A percentile compares a stretch with the other conserved stretches of the same genome.
These are phyloP conservation scores for Lichtheimia hyalospora DNA, from an alignment of 371 early-diverging fungal species.

Conservation along the genomic window DNA sequence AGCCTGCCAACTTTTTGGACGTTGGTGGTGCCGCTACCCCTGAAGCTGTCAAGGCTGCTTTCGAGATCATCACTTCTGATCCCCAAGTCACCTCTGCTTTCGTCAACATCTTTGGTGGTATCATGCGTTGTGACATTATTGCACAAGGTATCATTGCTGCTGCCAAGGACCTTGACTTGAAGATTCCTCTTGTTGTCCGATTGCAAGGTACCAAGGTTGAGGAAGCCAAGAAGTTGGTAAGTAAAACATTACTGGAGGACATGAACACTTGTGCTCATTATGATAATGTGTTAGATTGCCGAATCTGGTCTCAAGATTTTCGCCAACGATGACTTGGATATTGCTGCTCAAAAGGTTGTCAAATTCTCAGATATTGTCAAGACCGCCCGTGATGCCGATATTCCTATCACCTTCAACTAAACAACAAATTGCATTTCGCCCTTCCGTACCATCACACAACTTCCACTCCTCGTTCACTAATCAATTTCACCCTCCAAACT, in stretches of 20 bases:
- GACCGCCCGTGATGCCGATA: slow-evolving; percentile 68
- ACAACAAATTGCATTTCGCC: neutral
- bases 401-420: slow-evolving; percentile 63
- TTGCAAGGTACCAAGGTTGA: slow-evolving; percentile 83
- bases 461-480: no score
- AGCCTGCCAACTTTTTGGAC: slow-evolving; percentile 99
- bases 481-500: no score
- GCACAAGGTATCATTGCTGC: slow-evolving; percentile 98
- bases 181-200: slow-evolving; percentile 94
- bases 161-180: slow-evolving; percentile 84
- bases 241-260: no score
- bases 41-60: slow-evolving; percentile 96
- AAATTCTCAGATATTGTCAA: slow-evolving; percentile 85
- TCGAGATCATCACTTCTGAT: slow-evolving; percentile 97
- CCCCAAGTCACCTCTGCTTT: slow-evolving; percentile 90
- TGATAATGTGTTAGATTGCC: slow-evolving; percentile 52
- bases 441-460: neutral
- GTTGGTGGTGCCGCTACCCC: slow-evolving; percentile 97
- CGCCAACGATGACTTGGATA: slow-evolving; percentile 92
- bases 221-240: slow-evolving; percentile 48
- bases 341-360: slow-evolving; percentile 94
- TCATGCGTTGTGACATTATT: slow-evolving; percentile 98
- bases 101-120: slow-evolving; percentile 99
- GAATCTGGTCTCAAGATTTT: slow-evolving; percentile 92
- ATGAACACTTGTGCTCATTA: no score